A percentile compares a stretch with the other conserved stretches of the same genome.
Evolutionary conservation across 441 rosid genomes (phyloP).

Genomic region (Kokia cookei): DNA sequence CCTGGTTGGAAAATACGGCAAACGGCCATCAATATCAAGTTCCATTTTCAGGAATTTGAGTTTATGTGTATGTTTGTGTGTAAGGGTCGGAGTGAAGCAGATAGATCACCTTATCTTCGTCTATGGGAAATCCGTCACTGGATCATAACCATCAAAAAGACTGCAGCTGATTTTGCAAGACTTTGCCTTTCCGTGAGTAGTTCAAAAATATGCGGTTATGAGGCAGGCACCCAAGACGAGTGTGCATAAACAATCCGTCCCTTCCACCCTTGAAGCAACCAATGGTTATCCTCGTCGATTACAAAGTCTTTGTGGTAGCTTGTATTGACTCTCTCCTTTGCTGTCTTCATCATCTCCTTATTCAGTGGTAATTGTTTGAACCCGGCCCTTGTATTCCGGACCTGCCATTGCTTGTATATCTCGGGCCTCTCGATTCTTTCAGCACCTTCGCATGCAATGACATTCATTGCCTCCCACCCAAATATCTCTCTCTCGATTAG

Average conservation of each 20-base stretch:
- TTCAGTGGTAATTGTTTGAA: conserved; percentile 30
- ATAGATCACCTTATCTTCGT: conserved; percentile 6
- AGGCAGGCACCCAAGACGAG: conserved; percentile 33
- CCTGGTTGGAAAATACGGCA: not conserved
- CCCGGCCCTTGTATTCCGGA: conserved; percentile 33
- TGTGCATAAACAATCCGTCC: conserved; percentile 36
- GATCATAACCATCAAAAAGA: not conserved
- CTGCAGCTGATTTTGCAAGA: not conserved
- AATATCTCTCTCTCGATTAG: conserved; percentile 34
- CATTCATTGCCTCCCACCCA: conserved; percentile 46
- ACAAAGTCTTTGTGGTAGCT: conserved; percentile 39
- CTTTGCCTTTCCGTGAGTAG: conserved; percentile 1
- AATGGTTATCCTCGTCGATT: conserved; percentile 28
- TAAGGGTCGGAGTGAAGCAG: not conserved
- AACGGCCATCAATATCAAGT: not conserved
- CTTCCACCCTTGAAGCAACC: conserved; percentile 49
- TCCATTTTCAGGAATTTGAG: not conserved
- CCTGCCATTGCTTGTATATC: conserved; percentile 46
- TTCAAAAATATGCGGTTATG: not conserved
- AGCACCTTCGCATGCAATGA: conserved; percentile 42
- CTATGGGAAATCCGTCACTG: not conserved
- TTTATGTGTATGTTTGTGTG: not conserved
- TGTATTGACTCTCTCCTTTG: conserved; percentile 28
- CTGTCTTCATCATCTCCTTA: conserved; percentile 26
- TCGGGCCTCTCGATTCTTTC: conserved; percentile 52